phyloP scores from a whole-genome alignment of 495 filamentous ascomycete genomes.

The Lasiosphaeria hispida region DNA sequence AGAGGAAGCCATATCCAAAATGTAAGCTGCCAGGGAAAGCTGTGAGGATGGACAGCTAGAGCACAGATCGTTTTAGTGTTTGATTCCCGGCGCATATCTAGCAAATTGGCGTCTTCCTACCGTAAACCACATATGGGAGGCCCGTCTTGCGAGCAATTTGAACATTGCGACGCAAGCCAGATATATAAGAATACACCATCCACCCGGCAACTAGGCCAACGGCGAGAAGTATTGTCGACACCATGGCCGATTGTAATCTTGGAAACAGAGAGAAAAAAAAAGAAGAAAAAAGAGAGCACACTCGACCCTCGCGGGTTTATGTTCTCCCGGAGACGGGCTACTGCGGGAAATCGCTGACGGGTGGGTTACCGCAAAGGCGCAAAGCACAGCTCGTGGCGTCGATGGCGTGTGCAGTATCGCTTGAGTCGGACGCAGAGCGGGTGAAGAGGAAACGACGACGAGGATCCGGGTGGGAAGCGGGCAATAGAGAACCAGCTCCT shows the following conservation, averaged over 20 bases:
- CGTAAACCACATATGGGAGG: slow-evolving; percentile 43
- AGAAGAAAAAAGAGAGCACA: neutral
- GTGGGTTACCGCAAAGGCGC: no score
- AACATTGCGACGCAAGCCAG: slow-evolving; percentile 39
- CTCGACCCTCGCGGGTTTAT: neutral
- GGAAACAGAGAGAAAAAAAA: neutral
- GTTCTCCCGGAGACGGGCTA: no score
- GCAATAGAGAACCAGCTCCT: no score
- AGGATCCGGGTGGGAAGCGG: no score
- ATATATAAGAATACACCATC: slow-evolving; percentile 22
- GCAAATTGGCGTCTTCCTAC: slow-evolving; percentile 34
- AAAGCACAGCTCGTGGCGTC: no score
- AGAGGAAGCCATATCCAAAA: slow-evolving; percentile 48
- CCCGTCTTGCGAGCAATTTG: slow-evolving; percentile 44
- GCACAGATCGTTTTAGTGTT: slow-evolving; percentile 6
- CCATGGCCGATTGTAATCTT: slow-evolving; percentile 14
- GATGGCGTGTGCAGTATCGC: no score
- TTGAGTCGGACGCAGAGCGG: no score
- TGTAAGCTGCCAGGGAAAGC: slow-evolving; percentile 50
- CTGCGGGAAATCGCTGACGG: no score
- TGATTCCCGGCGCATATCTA: neutral
- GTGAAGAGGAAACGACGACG: no score
- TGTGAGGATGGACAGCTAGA: slow-evolving; percentile 42
- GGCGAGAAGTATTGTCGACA: slow-evolving; percentile 21
- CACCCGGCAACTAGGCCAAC: slow-evolving; percentile 12